Conservation (phyloP, 2,329 filamentous ascomycete species). For the Albifimbria verrucaria region DNA sequence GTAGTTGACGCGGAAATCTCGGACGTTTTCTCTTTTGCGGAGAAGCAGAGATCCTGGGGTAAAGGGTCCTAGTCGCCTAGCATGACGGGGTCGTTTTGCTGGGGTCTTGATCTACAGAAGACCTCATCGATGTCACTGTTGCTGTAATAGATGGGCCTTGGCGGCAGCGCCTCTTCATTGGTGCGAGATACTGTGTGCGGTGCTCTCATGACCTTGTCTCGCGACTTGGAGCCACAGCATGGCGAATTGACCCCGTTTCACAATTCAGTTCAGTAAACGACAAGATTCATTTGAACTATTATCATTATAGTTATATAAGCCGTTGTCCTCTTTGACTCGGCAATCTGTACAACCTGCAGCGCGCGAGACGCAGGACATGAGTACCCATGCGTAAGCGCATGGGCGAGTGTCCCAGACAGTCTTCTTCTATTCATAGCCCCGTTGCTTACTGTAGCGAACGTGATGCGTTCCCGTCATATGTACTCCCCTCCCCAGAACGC, state of each 20-base stretch:
- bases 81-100: no score
- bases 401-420: background rate
- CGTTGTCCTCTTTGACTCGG: background rate
- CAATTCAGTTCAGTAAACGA: no score
- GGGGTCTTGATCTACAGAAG: background rate
- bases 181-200: no score
- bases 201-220: no score
- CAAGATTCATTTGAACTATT: background rate
- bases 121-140: background rate
- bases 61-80: background rate
- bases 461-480: background rate
- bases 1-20: background rate
- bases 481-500: no score
- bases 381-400: background rate
- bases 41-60: no score
- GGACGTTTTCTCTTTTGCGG: background rate
- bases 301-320: background rate
- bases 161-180: background rate
- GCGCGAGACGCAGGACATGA: background rate
- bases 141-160: background rate
- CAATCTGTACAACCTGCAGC: background rate
- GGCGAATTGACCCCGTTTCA: no score
- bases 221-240: no score
- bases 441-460: background rate
- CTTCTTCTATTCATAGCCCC: background rate